phyloP scores from a whole-genome alignment of 495 filamentous ascomycete species.

The Xylaria intraflava region DNA sequence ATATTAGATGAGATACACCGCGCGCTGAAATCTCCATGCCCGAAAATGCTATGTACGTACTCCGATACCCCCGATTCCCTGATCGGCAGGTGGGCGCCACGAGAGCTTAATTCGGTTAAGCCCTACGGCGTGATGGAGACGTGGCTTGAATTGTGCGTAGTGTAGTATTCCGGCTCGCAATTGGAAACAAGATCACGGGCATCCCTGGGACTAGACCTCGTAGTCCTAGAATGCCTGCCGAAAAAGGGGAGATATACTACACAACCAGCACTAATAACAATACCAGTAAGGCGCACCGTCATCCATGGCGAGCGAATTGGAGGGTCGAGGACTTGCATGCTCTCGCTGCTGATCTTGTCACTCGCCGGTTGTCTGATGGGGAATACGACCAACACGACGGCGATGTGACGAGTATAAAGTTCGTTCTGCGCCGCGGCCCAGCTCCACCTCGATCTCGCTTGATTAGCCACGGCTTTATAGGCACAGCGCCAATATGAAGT shows the following conservation, averaged over 20 bases:
- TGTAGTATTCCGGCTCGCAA: neutral
- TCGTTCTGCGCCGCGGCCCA: neutral
- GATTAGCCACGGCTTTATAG: neutral
- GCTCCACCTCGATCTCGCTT: neutral
- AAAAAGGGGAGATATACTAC: neutral
- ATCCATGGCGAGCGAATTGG: neutral
- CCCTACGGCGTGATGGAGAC: neutral
- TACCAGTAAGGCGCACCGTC: too few species aligned
- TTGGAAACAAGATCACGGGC: neutral
- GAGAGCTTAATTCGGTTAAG: neutral
- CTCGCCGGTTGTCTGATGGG: neutral
- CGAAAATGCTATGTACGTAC: neutral
- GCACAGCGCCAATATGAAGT: conserved; percentile 9
- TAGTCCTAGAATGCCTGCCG: neutral
- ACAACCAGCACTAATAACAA: too few species aligned
- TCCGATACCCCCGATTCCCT: neutral
- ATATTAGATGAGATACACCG: neutral
- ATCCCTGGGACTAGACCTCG: neutral
- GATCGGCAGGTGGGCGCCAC: conserved; percentile 8
- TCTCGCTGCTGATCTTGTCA: neutral
- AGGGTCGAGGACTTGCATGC: conserved; percentile 3
- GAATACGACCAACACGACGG: neutral
- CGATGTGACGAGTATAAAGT: conserved; percentile 2
- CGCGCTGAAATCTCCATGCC: neutral
- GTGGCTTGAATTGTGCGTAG: neutral